A percentile compares a stretch with the other conserved stretches of the same genome.
Conservation (phyloP, 768 basidiomycete genomes). For the Boletus rex-veris region DNA sequence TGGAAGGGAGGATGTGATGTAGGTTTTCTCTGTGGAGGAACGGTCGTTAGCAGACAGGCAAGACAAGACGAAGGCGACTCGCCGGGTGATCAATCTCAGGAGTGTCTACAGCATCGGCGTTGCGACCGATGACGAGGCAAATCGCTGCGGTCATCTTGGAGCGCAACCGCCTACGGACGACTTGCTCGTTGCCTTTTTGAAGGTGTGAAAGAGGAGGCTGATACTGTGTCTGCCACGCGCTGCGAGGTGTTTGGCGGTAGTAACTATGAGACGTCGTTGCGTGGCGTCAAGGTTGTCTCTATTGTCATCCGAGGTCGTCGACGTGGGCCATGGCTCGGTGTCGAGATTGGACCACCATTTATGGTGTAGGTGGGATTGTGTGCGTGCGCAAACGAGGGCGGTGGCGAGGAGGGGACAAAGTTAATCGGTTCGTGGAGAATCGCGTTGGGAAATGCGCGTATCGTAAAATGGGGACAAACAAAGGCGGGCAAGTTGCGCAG, state of each 20-base stretch:
- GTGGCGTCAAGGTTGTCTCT: not conserved
- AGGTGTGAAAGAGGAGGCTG: constrained; percentile 16
- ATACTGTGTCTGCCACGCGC: constrained; percentile 9
- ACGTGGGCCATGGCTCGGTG: constrained; percentile 3
- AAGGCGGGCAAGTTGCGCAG: constrained; percentile 16
- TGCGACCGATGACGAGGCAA: constrained; percentile 16
- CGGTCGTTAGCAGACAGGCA: not conserved
- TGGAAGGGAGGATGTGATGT: constrained; percentile 5
- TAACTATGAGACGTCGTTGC: not conserved
- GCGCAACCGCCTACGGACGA: constrained; percentile 20
- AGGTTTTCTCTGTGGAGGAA: not conserved
- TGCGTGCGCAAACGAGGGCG: constrained; percentile 2
- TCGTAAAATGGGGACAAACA: constrained; percentile 17
- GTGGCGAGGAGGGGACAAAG: constrained; percentile 19
- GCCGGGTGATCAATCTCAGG: not conserved
- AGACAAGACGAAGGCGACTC: not conserved
- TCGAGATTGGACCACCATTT: too few relatives aligned
- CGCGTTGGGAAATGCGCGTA: constrained; percentile 24
- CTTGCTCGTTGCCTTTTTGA: constrained; percentile 27
- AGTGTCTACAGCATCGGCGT: constrained; percentile 4
- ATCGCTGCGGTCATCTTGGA: constrained; percentile 22
- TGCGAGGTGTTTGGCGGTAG: not conserved
- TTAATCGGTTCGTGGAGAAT: constrained; percentile 12
- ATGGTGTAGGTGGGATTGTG: not conserved
- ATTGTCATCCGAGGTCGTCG: not conserved